phyloP scores from a whole-genome alignment of 2,329 filamentous ascomycete genomes.

The Botrytis medusae region DNA sequence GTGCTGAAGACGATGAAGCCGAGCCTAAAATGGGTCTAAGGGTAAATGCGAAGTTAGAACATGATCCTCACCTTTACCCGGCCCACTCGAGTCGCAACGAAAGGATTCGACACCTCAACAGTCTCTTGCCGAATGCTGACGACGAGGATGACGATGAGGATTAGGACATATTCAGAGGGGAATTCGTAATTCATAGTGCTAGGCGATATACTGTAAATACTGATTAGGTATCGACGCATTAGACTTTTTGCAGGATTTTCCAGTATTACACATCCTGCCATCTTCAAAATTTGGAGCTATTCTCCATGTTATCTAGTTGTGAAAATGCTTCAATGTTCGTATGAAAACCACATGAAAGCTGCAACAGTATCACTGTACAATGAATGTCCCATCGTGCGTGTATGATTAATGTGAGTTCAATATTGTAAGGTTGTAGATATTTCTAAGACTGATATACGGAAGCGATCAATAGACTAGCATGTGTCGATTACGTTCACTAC shows the following conservation, averaged over 20 bases:
- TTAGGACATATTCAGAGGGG: not conserved
- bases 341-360: not conserved
- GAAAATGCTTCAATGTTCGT: not conserved
- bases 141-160: not conserved
- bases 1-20: slow-evolving; percentile 56
- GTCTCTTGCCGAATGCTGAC: not conserved
- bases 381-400: not conserved
- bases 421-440: not conserved
- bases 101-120: not conserved
- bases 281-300: not conserved
- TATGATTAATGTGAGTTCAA: not conserved
- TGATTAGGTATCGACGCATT: not conserved
- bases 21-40: slow-evolving; percentile 49
- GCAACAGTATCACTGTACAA: not conserved
- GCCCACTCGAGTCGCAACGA: not conserved
- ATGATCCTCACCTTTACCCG: slow-evolving; percentile 29
- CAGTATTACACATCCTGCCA: not conserved
- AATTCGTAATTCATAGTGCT: not conserved
- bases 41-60: slow-evolving; percentile 44
- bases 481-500: not conserved
- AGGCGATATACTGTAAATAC: not conserved
- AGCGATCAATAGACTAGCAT: not conserved
- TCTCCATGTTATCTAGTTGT: not conserved
- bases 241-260: not conserved
- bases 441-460: not conserved